A percentile compares a stretch with the other conserved stretches of the same genome.
Evolutionary conservation across 225 moss, liverwort and hornwort species (phyloP).

Genomic region (Thuidium tamariscinum): DNA sequence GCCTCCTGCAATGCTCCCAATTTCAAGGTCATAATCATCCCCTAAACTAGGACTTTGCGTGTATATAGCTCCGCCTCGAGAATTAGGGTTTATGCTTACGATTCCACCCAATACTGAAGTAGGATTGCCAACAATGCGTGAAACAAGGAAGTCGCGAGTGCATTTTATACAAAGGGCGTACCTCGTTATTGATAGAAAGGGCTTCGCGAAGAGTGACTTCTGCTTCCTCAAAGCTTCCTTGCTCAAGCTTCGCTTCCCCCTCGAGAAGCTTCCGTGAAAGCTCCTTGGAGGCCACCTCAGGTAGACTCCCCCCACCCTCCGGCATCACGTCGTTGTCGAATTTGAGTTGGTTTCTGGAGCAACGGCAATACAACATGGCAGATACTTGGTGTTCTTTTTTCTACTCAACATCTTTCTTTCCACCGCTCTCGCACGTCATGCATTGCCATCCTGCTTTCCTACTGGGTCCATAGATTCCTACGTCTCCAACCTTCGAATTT

Average conservation of each 20-base stretch:
- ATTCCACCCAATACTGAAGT: neutral
- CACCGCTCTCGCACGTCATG: slow-evolving; percentile 18
- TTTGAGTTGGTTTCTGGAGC: slow-evolving; percentile 26
- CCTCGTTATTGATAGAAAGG: slow-evolving; percentile 50
- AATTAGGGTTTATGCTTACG: slow-evolving; percentile 4
- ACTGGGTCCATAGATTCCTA: neutral
- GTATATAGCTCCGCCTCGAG: neutral
- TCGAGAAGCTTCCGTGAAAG: slow-evolving; percentile 39
- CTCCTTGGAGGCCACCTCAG: slow-evolving; percentile 36
- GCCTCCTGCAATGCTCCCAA: slow-evolving; percentile 42
- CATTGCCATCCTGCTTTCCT: slow-evolving; percentile 12
- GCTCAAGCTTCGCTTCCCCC: slow-evolving; percentile 47
- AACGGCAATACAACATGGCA: slow-evolving; percentile 32
- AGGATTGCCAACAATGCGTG: neutral
- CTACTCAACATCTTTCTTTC: slow-evolving; percentile 24
- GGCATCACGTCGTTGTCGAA: slow-evolving; percentile 24
- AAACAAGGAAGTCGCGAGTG: neutral
- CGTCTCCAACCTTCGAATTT: neutral
- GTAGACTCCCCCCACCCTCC: slow-evolving; percentile 19
- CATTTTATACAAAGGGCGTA: neutral
- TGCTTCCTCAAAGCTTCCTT: slow-evolving; percentile 48
- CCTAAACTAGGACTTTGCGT: neutral
- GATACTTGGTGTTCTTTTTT: slow-evolving; percentile 12
- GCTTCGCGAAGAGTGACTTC: slow-evolving; percentile 48
- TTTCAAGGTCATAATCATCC: neutral